These are phyloP conservation scores for Monilinia aucupariae DNA, from an alignment of 2,329 filamentous ascomycete genomes.

Conservation along the genomic window DNA sequence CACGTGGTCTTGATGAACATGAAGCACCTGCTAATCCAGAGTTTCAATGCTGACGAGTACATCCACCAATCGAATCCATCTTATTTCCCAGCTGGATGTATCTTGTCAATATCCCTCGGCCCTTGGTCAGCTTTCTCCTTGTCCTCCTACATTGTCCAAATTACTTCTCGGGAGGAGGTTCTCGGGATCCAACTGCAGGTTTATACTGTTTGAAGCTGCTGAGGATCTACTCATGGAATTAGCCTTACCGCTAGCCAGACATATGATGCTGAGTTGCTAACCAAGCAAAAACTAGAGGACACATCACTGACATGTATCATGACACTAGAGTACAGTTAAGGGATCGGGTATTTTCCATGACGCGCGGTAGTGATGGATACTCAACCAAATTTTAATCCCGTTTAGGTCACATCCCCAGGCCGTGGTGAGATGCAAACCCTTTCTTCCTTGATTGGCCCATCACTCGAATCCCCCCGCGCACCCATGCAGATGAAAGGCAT, in stretches of 20 bases:
- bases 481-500: background rate
- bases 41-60: background rate
- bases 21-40: background rate
- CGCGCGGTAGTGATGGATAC: background rate
- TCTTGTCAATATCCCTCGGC: background rate
- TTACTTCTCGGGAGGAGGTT: background rate
- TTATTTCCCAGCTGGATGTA: too few relatives aligned
- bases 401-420: slow-evolving; percentile 3
- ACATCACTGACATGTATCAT: background rate
- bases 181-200: too few relatives aligned
- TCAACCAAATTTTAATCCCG: slow-evolving; percentile 1
- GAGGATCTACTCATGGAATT: background rate
- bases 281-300: background rate
- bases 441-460: background rate
- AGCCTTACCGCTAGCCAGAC: background rate
- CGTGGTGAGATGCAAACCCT: background rate
- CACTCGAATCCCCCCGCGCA: background rate
- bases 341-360: background rate
- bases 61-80: background rate
- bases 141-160: background rate
- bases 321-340: background rate
- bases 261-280: background rate
- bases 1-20: background rate
- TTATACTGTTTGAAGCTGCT: background rate
- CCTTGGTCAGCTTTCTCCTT: background rate